A percentile compares a stretch with the other conserved stretches of the same genome.
Conservation (phyloP, 371 early-diverging fungal genomes). For the Chytridium lagenaria region DNA sequence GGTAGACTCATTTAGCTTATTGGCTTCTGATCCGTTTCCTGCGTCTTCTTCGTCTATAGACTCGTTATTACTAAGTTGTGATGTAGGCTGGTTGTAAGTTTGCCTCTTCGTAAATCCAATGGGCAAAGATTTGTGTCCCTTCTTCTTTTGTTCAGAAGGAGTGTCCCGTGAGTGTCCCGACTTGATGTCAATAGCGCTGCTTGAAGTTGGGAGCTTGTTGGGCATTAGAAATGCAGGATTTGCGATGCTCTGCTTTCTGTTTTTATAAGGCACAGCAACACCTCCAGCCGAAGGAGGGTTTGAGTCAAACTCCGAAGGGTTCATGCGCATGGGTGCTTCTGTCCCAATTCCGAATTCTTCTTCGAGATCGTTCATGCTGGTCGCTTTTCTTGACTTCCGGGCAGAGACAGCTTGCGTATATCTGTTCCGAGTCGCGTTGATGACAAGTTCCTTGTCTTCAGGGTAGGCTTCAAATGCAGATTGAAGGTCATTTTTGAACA, state of each 20-base stretch:
- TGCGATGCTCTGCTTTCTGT: conserved; percentile 6
- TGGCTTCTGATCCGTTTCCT: too few relatives aligned
- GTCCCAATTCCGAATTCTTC: conserved; percentile 26
- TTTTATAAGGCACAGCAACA: not conserved
- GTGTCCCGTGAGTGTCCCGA: not conserved
- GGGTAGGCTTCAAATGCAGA: conserved; percentile 51
- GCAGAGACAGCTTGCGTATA: conserved; percentile 37
- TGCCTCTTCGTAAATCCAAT: too few relatives aligned
- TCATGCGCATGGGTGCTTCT: not conserved
- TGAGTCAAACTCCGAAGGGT: not conserved
- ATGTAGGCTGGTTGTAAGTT: not conserved
- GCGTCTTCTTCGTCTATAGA: too few relatives aligned
- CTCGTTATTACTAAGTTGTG: too few relatives aligned
- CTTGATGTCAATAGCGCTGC: not conserved
- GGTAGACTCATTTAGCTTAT: too few relatives aligned
- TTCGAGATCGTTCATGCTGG: not conserved
- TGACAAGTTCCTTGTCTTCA: conserved; percentile 45
- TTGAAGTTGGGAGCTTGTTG: conserved; percentile 2
- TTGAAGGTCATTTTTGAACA: conserved; percentile 48
- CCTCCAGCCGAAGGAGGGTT: not conserved
- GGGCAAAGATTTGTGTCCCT: conserved; percentile 6
- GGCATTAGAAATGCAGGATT: not conserved
- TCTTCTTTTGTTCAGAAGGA: not conserved
- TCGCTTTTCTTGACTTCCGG: conserved; percentile 23
- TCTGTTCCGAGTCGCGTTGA: conserved; percentile 38